A percentile compares a stretch with the other conserved stretches of the same genome.
These are phyloP conservation scores for Erigeron philadelphicus DNA, from an alignment of 140 eudicot genomes.

Conservation along the genomic window DNA sequence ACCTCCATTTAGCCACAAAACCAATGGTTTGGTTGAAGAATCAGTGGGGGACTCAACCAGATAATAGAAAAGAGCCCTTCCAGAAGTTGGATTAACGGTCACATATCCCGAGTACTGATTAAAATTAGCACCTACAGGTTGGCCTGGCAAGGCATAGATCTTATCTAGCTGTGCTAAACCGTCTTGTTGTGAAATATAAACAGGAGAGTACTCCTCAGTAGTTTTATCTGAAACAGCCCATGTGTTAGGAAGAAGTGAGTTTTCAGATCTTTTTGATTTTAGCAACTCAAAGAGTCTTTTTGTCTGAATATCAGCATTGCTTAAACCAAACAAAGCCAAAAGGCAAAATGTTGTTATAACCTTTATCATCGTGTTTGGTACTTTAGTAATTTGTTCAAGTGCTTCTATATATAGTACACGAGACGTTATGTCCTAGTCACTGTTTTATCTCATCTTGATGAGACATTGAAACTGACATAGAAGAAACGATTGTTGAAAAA, in stretches of 20 bases:
- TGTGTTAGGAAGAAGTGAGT: not conserved
- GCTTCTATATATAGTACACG: not conserved
- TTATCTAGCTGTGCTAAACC: slow-evolving; percentile 29
- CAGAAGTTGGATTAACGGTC: slow-evolving; percentile 25
- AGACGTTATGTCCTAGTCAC: slow-evolving; percentile 11
- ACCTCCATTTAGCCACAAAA: slow-evolving; percentile 40
- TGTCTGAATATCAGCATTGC: slow-evolving; percentile 28
- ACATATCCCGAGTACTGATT: slow-evolving; percentile 34
- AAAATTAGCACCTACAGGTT: slow-evolving; percentile 25
- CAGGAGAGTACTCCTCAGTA: slow-evolving; percentile 23
- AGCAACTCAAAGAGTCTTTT: slow-evolving; percentile 21
- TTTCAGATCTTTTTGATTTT: slow-evolving; percentile 11
- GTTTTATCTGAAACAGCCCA: slow-evolving; percentile 10
- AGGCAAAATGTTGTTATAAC: slow-evolving; percentile 15
- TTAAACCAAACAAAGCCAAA: slow-evolving; percentile 25
- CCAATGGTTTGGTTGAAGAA: slow-evolving; percentile 31
- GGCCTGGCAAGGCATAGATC: slow-evolving; percentile 30
- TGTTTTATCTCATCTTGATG: not conserved
- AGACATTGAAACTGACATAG: too few species aligned
- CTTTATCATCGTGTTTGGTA: slow-evolving; percentile 23
- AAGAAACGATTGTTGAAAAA: too few species aligned
- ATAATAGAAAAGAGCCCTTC: slow-evolving; percentile 34
- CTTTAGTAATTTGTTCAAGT: not conserved
- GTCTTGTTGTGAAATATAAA: slow-evolving; percentile 27
- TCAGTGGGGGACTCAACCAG: slow-evolving; percentile 31